Evolutionary conservation across 2,329 filamentous ascomycete genomes (phyloP), one percentile per base, ranked within the genome.

Genomic region (Lachnellula arida): DNA sequence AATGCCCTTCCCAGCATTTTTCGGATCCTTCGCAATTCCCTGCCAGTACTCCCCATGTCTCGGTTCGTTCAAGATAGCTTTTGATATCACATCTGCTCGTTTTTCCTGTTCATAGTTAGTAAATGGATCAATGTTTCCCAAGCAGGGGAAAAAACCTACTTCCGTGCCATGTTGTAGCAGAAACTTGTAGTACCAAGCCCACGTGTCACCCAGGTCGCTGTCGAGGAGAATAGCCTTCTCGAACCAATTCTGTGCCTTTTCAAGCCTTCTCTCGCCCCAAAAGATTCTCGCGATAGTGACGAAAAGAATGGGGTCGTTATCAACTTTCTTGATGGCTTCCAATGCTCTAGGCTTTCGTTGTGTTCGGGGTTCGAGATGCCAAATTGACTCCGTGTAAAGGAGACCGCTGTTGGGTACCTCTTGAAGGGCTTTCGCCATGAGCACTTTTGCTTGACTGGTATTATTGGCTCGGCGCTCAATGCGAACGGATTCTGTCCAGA

Each of bases 161-260:
- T 91, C 87, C 5, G 91, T 97, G 9, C 94, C 95, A 74, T 99
- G 92, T 77, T 97, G 90, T 63, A 85, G 71, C 62, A 97, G 70
- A 71, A 97, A 99, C 72, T 93, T 92, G 73, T 91, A 94, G 73
- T 97, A 99, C 93, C 93, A 99, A 19, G 91, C 93, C 95, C 95
- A 99, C 11, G 86, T 89, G 75, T 99, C 95, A 50, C 94, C 94
- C 50, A 85, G 76, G 71, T 97, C 92, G 37, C 87, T 84, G 68
- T 99, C 91, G 12, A 94, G 77, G 53, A 96, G 79, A 54, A 97
- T 85, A 0, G 94, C 94, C 74, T 96, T 96, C 74, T 97, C 91
- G 72, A 99, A 99, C 94, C 94, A 99, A 62, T 84, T 92, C 73
- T 92, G 88, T 2, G 94, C 93, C 72, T 97, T 96, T 64, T 97